Evolutionary conservation across 345 rosid genomes (phyloP).

Genomic region (Lepidium didymum): DNA sequence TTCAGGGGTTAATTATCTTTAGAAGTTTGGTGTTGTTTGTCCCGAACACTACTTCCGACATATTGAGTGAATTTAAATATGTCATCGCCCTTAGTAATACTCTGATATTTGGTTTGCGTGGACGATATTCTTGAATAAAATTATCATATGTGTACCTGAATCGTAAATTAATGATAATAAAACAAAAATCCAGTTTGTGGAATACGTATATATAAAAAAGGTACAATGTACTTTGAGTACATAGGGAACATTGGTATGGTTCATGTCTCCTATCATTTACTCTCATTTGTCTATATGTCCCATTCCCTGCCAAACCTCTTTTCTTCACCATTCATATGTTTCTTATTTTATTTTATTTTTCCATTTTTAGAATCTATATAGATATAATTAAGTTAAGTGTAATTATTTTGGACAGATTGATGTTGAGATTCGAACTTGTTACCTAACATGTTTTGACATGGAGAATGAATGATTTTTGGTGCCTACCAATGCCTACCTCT

Average conservation of each 20-base stretch:
- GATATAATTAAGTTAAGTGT: neutral
- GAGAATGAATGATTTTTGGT: conserved; percentile 13
- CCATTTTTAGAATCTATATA: neutral
- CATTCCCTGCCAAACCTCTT: conserved; percentile 35
- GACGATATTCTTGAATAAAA: too few relatives aligned
- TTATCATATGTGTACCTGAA: too few relatives aligned
- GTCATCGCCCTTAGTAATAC: too few relatives aligned
- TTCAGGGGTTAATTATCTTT: too few relatives aligned
- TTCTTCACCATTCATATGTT: conserved; percentile 25
- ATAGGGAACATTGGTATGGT: conserved; percentile 25
- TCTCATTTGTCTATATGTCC: conserved; percentile 25
- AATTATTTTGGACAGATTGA: neutral
- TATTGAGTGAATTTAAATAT: too few relatives aligned
- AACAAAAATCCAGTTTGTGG: conserved; percentile 5
- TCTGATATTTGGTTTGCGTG: too few relatives aligned
- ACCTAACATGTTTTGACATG: conserved; percentile 23
- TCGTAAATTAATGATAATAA: neutral
- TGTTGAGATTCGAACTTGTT: conserved; percentile 22
- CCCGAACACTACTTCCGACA: too few relatives aligned
- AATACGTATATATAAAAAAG: neutral
- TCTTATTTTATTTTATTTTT: neutral
- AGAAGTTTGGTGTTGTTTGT: too few relatives aligned
- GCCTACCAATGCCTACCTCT: neutral
- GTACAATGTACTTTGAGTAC: conserved; percentile 36
- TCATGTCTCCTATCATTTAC: conserved; percentile 31